Evolutionary conservation across 371 early-diverging fungal species (phyloP).

Genomic region (Actinomucor elegans): DNA sequence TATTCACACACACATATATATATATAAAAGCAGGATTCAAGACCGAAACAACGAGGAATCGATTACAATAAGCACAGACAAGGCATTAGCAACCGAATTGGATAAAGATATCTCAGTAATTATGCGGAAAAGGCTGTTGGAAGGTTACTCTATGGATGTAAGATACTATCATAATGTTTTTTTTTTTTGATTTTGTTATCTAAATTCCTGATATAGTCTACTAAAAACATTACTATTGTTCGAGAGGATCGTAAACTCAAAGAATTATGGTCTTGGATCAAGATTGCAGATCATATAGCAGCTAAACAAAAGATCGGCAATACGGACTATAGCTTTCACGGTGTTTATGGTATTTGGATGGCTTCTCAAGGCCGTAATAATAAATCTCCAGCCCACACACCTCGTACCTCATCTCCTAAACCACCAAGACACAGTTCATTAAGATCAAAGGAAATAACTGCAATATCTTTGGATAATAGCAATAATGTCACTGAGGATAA

Average conservation of each 20-base stretch:
- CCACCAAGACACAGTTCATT: constrained; percentile 6
- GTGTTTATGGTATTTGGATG: constrained; percentile 65
- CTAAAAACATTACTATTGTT: constrained; percentile 39
- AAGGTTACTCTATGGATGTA: constrained; percentile 79
- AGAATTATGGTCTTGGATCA: constrained; percentile 80
- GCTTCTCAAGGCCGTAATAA: constrained; percentile 17
- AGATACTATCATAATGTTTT: constrained; percentile 6
- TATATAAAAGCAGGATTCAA: background rate
- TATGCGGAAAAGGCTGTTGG: constrained; percentile 71
- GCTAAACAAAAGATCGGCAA: constrained; percentile 53
- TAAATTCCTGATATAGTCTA: constrained; percentile 22
- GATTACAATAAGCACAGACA: background rate
- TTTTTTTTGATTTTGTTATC: background rate
- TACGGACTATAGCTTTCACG: constrained; percentile 70
- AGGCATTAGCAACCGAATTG: constrained; percentile 24
- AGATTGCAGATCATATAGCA: constrained; percentile 60
- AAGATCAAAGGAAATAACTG: background rate
- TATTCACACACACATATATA: too few relatives aligned
- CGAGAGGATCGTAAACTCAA: constrained; percentile 40
- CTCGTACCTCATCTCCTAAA: constrained; percentile 11
- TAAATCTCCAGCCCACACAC: constrained; percentile 41
- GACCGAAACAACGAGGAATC: background rate
- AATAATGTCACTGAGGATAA: background rate
- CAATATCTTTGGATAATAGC: background rate
- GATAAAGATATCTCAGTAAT: constrained; percentile 73